Evolutionary conservation across 345 rosid species (phyloP).

Genomic region (Eucalyptus sp.): DNA sequence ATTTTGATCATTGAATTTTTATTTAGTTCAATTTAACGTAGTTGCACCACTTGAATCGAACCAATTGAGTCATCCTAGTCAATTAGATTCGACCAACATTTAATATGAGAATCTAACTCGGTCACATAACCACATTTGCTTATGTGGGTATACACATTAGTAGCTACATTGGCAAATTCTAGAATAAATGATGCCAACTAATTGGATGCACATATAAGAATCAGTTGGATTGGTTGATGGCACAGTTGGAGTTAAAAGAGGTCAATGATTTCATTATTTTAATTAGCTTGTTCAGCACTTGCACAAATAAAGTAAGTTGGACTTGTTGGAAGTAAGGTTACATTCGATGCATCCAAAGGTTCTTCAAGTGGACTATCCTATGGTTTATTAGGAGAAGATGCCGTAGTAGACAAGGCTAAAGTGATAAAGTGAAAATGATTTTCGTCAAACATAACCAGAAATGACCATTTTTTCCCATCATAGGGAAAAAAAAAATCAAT

Average conservation of each 20-base stretch:
- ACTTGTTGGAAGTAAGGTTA: neutral
- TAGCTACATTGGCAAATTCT: neutral
- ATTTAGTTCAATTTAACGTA: neutral
- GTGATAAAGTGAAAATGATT: neutral
- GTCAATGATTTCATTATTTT: neutral
- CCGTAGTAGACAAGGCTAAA: neutral
- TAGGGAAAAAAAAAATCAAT: neutral
- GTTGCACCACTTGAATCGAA: neutral
- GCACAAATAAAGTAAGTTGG: neutral
- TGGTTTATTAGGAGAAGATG: neutral
- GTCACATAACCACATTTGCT: neutral
- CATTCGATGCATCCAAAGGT: neutral
- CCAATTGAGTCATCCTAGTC: rapidly evolving
- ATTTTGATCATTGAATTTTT: neutral
- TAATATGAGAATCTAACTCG: neutral
- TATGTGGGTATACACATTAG: neutral
- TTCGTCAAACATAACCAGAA: neutral
- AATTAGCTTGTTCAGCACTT: neutral
- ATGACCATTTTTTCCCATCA: neutral
- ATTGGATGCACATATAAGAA: neutral
- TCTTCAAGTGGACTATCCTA: neutral
- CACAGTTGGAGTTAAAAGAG: neutral
- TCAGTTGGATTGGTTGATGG: neutral
- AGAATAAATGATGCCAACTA: neutral
- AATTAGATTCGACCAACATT: neutral